Evolutionary conservation across 2,329 filamentous ascomycete genomes (phyloP), one percentile per base, ranked within the genome.

Genomic region (Pyricularia pennisetigena): DNA sequence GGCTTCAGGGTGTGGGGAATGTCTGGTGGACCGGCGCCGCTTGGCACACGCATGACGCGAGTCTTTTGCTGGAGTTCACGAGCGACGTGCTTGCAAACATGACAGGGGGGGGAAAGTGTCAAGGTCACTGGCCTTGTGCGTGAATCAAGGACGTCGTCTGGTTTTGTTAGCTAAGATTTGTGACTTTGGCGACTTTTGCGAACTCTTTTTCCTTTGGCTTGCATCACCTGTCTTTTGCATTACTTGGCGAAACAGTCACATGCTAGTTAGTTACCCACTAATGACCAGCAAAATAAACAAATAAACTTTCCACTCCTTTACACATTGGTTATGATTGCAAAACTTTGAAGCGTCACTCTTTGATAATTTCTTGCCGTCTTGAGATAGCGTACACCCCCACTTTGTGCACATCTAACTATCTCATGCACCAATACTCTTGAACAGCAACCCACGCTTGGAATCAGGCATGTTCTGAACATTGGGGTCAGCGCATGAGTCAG

Each of bases 1-100:
- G 32, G 14, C 49, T 76, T 28, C 74, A 76, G 29, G 75, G 75
- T 2, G 54, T 69, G 35, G 67, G 64, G 32, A 72, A 71, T 26
- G 76, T 74, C 8, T 76, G 68, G 63, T 76, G 69, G 68, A 75
- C 73, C 3, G 75, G 75, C 3, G 71, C 72, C n/a, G 71, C 74
- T 12, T 75, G 74, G 71, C 70, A 75, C 30, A 72, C 72, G 6
- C 75, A 78, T 32, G 74, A 76, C 71, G 75, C 74, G 3, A 71
- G 67, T 57, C 65, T 70, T n/a, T 68, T 78, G 20, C 78, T 75
- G 74, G 68, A 73, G 8, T 77, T 75, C 63, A 77, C 73, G 2
- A 61, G 59, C 24, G 65, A 26, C 23, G 12, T 68, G 12, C 16
- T 68, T 2, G 35, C 49, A 6, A 67, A 28, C 35, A 61, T 67